These are phyloP conservation scores for Fusarium citri DNA, from an alignment of 2,329 filamentous ascomycete species.

Conservation along the genomic window DNA sequence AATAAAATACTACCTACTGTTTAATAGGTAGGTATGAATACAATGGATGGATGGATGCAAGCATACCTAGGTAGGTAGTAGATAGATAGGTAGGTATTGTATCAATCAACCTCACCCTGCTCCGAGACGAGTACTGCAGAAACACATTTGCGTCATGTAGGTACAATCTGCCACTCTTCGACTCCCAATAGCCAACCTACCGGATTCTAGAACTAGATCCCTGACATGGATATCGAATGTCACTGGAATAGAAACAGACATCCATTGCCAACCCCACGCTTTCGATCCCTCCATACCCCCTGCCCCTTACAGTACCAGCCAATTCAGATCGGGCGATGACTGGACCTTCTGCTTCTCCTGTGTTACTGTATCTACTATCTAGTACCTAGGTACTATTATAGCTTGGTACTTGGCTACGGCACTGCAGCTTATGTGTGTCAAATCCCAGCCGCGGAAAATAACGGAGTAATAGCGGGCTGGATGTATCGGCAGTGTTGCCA, in stretches of 20 bases:
- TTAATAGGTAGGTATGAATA: not conserved
- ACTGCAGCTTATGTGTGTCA: slow-evolving; percentile 1
- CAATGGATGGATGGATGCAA: not conserved
- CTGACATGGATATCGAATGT: slow-evolving; percentile 15
- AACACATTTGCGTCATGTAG: slow-evolving; percentile 10
- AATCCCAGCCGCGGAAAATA: slow-evolving; percentile 17
- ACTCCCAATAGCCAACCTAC: slow-evolving; percentile 1
- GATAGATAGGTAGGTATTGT: not conserved
- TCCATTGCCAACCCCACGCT: slow-evolving; percentile 33
- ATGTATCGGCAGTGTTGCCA: slow-evolving; percentile 14
- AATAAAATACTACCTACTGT: not conserved
- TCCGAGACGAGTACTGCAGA: not conserved
- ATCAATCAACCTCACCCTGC: not conserved
- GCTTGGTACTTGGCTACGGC: not conserved
- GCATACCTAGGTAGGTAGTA: too few species aligned
- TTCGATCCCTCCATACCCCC: not conserved
- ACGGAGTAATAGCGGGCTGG: slow-evolving; percentile 9
- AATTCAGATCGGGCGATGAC: slow-evolving; percentile 4
- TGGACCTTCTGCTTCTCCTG: not conserved
- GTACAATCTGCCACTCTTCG: not conserved
- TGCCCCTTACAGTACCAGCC: too few species aligned
- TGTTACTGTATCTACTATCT: not conserved
- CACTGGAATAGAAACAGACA: slow-evolving; percentile 6
- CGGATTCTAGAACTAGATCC: slow-evolving; percentile 20
- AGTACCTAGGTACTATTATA: too few species aligned